Conservation (phyloP, 345 rosid genomes). For the Mallotus nudiflorus region DNA sequence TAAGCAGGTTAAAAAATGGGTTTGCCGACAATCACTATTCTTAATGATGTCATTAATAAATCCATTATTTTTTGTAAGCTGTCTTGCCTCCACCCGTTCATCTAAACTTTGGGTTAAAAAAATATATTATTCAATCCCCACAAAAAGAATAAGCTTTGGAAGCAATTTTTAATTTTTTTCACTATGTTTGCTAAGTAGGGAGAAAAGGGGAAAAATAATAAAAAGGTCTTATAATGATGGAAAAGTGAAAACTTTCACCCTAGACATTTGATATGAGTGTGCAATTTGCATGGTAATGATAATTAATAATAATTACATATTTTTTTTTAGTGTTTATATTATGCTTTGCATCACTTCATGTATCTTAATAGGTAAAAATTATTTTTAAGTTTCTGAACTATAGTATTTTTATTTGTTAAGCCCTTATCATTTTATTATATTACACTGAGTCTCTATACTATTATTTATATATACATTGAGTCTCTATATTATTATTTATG, state of each 20-base stretch:
- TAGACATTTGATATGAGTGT: slow-evolving; percentile 8
- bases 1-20: slow-evolving; percentile 31
- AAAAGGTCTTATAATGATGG: background rate
- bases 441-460: too few relatives aligned
- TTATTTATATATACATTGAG: too few relatives aligned
- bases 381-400: too few relatives aligned
- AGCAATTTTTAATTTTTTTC: background rate
- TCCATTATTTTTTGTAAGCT: background rate
- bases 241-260: background rate
- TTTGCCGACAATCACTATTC: slow-evolving; percentile 63
- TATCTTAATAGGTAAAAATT: too few relatives aligned
- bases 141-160: background rate
- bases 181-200: slow-evolving; percentile 11
- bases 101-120: background rate
- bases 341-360: slow-evolving; percentile 25
- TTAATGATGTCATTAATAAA: slow-evolving; percentile 20
- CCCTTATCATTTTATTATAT: too few relatives aligned
- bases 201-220: background rate
- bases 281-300: slow-evolving; percentile 38
- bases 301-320: slow-evolving; percentile 7
- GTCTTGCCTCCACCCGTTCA: background rate
- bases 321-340: background rate
- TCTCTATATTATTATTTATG: too few relatives aligned
- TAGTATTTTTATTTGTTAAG: too few relatives aligned
- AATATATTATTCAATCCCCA: background rate